Evolutionary conservation across 2,329 filamentous ascomycete genomes (phyloP), one percentile per base, ranked within the genome.

Genomic region (Penicillium concentricum): DNA sequence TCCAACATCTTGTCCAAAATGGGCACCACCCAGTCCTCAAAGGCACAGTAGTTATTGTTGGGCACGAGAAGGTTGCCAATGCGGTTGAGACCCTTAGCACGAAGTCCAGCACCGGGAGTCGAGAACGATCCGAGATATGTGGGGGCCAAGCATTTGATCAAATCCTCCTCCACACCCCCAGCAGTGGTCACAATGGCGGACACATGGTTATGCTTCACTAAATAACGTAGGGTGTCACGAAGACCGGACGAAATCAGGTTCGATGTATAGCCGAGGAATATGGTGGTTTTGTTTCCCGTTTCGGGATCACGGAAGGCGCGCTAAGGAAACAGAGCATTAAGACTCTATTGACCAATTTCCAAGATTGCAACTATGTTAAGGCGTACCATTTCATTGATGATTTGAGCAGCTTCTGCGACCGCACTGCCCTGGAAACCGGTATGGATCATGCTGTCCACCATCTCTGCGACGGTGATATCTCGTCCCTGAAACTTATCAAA

Each of bases 241-340:
- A 99, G 84, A 9, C 94, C 94, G 4, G 93, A 99, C 0, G 94
- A 97, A 69, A 99, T 97, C 67, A 99, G 83, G 73, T 99, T 99
- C 49, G 91, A 96, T 10, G 94, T 99, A 78, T 97, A 99, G 56
- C 94, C 94, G 9, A 99, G 85, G 76, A 99, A 97, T 67, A 99
- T 93, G 58, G 94, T 97, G 18, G 94, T 94, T 68, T 84, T 84
- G 26, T 89, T 86, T 15, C 85, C 85, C 2, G 90, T 90, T 69
- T 92, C 89, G 0, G 90, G 85, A 72, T 96, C 89, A 60, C 82
- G 82, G 88, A 91, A 97, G 56, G 84, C 83, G 71, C 91, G 84
- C 91, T 88, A 70, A 79, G 51, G 58, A 46, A 43, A 56, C 58
- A 50, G 32, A 20, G 2, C 1, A 24, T 56, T 1, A 56, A 56